Base-by-base conservation (phyloP, 371 early-diverging fungal genomes). In the Mortierella polycephala region DNA sequence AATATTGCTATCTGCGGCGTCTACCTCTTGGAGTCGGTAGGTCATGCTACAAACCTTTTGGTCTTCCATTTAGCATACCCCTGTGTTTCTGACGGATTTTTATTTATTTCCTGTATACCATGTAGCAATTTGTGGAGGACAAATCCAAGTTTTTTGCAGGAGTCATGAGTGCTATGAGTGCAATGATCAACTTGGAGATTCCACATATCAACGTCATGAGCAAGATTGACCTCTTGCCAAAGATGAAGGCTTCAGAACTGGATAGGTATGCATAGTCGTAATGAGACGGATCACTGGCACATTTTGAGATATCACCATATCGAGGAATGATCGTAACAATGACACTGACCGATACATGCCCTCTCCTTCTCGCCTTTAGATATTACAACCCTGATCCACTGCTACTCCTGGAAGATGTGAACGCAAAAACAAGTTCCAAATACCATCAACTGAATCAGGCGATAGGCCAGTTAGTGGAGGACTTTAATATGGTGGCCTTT, bases 151-250 rank as follows among this genome's bases (percentile, higher is more conserved):
- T 95, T 82, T 96, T 99, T 82, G 90, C 96, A 12, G 99, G 99
- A 11, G 96, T 96, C 7, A 82, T 98, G 83, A 95, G 93, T 77
- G 95, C 96, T 1, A 95, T 93, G 83, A 89, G 94, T 64, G 94
- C 94, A n/a, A 98, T 98, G 98, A 88, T 97, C 59, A 95, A 97
- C 82, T 83, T 99, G 62, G 96, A 96, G 68, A 92, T 98, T 40
- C 97, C 99, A 12, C 96, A 98, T 81, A 89, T 99, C 77, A 99
- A 99, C 80, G 96, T 99, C 21, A 87, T 99, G 89, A 94, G 95
- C 54, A 99, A 99, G 84, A 96, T 97, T 94, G 99, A 99, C 84
- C 81, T 99, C 66, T 79, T 97, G 42, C 90, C 88, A 37, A 82
- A 86, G 21, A 81, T 84, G 66, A 84, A 82, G 59, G 71, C 85